phyloP scores from a whole-genome alignment of 768 basidiomycete species.

The Lepiota venenata region DNA sequence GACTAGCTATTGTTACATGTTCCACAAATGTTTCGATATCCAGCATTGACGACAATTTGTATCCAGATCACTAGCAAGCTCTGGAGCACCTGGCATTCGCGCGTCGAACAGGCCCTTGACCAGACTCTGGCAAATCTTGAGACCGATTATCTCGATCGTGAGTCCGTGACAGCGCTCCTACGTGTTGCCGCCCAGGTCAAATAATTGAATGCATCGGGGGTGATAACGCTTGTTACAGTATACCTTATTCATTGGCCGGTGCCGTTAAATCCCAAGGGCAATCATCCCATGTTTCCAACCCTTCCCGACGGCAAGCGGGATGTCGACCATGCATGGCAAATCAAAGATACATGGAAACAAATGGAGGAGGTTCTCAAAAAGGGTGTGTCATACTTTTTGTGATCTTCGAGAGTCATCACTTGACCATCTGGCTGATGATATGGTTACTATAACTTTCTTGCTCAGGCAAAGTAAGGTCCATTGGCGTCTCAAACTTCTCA shows the following conservation, averaged over 20 bases:
- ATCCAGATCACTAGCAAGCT: conserved; percentile 70
- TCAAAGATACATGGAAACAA: conserved; percentile 78
- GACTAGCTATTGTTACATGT: too few relatives aligned
- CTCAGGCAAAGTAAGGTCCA: conserved; percentile 59
- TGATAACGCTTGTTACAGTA: conserved; percentile 29
- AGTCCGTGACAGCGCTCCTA: conserved; percentile 19
- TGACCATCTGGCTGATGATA: too few relatives aligned
- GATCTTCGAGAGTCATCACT: too few relatives aligned
- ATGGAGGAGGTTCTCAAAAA: conserved; percentile 74
- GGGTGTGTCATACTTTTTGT: conserved; percentile 31
- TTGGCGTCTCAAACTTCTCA: conserved; percentile 80
- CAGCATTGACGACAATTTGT: background rate
- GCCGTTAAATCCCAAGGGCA: conserved; percentile 67
- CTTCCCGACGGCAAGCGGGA: conserved; percentile 65
- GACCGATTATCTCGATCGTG: conserved; percentile 82
- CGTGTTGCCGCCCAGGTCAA: conserved; percentile 13
- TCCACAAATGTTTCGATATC: background rate
- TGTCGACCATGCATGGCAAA: conserved; percentile 60
- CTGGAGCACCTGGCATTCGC: conserved; percentile 64
- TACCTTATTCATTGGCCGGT: conserved; percentile 83
- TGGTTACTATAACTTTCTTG: background rate
- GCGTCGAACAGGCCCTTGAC: conserved; percentile 73
- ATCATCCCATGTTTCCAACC: conserved; percentile 54
- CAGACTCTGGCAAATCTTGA: conserved; percentile 75
- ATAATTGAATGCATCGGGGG: conserved; percentile 11